Conservation (phyloP, 139 green algal genomes). For the Spirogloea muscicola region DNA sequence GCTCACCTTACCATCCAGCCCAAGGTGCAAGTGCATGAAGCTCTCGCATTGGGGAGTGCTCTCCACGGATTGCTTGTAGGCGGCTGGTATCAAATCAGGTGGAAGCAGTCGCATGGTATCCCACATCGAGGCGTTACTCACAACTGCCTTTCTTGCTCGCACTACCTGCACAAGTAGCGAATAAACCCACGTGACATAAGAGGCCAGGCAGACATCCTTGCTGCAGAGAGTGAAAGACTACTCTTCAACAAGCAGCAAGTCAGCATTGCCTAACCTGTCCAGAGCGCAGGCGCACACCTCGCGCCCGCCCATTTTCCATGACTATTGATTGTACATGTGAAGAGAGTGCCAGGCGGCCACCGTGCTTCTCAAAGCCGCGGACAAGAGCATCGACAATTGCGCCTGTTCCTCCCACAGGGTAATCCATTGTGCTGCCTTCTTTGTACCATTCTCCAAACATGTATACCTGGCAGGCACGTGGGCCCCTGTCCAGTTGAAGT, state of each 20-base stretch:
- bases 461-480: slow-evolving; percentile 48
- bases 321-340: slow-evolving; percentile 72
- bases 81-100: slow-evolving; percentile 45
- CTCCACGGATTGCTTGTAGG: slow-evolving; percentile 17
- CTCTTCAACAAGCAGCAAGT: too few relatives aligned
- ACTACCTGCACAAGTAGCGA: slow-evolving; percentile 16
- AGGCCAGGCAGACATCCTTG: too few relatives aligned
- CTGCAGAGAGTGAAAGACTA: too few relatives aligned
- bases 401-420: slow-evolving; percentile 79
- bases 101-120: slow-evolving; percentile 83
- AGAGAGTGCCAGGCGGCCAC: slow-evolving; percentile 69
- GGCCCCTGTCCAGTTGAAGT: too few relatives aligned
- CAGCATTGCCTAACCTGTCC: too few relatives aligned
- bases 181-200: too few relatives aligned
- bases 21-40: slow-evolving; percentile 98
- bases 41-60: slow-evolving; percentile 66
- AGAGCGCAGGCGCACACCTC: slow-evolving; percentile 28
- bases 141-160: slow-evolving; percentile 45
- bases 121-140: slow-evolving; percentile 72
- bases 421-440: slow-evolving; percentile 65
- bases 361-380: slow-evolving; percentile 79
- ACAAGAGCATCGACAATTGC: slow-evolving; percentile 86
- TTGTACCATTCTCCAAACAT: slow-evolving; percentile 60
- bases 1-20: slow-evolving; percentile 51
- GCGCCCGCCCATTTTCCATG: slow-evolving; percentile 36